Evolutionary conservation across 768 basidiomycete genomes (phyloP).

Genomic region (Suillus ampliporus): DNA sequence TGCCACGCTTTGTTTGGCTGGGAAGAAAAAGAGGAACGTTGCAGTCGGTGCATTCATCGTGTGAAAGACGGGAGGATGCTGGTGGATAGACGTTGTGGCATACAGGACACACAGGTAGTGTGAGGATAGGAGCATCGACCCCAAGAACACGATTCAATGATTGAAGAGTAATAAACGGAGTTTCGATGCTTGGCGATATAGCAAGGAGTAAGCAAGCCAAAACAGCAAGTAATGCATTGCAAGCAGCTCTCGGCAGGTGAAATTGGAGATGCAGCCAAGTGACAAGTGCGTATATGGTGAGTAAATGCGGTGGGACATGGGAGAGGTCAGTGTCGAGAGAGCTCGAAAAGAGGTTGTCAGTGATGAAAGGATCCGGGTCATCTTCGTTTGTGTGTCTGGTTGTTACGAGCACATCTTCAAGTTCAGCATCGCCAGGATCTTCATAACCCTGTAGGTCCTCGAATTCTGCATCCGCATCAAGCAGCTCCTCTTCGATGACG

Average conservation of each 20-base stretch:
- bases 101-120: conserved; percentile 29
- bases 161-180: conserved; percentile 26
- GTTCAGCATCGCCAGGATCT: no score
- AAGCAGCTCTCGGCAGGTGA: conserved; percentile 33
- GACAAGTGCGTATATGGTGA: conserved; percentile 29
- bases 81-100: conserved; percentile 30
- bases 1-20: conserved; percentile 10
- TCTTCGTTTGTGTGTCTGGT: not conserved
- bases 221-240: conserved; percentile 27
- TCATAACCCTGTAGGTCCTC: no score
- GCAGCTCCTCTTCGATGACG: no score
- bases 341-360: no score
- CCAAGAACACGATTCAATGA: conserved; percentile 21
- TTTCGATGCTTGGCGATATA: conserved; percentile 12
- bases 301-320: conserved; percentile 25
- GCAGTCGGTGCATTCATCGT: conserved; percentile 10
- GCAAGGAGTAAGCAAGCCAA: conserved; percentile 21
- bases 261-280: conserved; percentile 35
- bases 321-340: no score
- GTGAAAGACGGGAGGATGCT: not conserved
- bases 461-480: no score
- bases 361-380: not conserved
- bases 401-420: no score
- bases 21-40: conserved; percentile 6
- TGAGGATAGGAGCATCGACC: conserved; percentile 22